Conservation (phyloP, 306 rosid species). For the Geum urbanum region DNA sequence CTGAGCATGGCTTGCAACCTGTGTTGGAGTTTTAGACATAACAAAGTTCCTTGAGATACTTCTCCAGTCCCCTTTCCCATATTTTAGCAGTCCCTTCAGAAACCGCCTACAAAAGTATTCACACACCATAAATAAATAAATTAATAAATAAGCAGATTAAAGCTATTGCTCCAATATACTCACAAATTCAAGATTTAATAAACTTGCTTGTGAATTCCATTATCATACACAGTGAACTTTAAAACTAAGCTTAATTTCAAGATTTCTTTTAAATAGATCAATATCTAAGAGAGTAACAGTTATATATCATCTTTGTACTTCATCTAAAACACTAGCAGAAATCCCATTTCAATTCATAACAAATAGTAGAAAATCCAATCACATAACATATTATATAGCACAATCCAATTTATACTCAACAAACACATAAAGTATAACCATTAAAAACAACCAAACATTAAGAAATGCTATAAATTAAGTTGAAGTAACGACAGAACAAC, state of each 20-base stretch:
- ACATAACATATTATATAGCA: not conserved
- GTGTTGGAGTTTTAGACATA: slow-evolving; percentile 51
- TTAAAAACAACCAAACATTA: not conserved
- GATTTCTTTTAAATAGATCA: not conserved
- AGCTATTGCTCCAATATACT: not conserved
- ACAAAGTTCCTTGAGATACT: slow-evolving; percentile 81
- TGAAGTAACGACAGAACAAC: not conserved
- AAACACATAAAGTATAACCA: not conserved
- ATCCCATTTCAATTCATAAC: slow-evolving; percentile 1
- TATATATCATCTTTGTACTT: not conserved
- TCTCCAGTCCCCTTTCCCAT: slow-evolving; percentile 98
- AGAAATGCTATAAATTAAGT: not conserved
- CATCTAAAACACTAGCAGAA: not conserved
- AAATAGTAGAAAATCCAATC: not conserved
- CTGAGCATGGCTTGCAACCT: slow-evolving; percentile 70
- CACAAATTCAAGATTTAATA: not conserved
- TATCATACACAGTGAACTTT: not conserved
- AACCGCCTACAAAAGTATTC: slow-evolving; percentile 48
- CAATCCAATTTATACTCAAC: not conserved
- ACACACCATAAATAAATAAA: not conserved
- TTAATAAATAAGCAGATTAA: not conserved
- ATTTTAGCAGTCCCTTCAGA: slow-evolving; percentile 73
- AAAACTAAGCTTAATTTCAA: not conserved
- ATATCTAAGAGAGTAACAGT: not conserved
- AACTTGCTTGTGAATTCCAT: slow-evolving; percentile 1